A percentile compares a stretch with the other conserved stretches of the same genome.
Evolutionary conservation across 1,139 yeast species (phyloP).

Genomic region (Magnusiomyces tetraspermus): DNA sequence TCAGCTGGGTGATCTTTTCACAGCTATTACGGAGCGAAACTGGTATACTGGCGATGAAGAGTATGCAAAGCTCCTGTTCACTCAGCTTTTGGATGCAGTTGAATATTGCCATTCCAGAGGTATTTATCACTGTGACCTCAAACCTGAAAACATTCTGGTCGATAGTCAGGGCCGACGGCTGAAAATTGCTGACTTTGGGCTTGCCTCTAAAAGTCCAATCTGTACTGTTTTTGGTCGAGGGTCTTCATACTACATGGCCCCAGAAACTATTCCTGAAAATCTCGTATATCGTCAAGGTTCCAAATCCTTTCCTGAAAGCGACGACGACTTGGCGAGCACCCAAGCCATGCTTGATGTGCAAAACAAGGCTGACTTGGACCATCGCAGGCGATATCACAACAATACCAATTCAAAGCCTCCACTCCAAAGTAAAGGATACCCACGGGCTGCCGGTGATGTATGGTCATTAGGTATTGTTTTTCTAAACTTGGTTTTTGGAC

Average conservation of each 20-base stretch:
- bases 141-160: conserved; percentile 80
- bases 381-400: background rate
- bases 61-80: conserved; percentile 59
- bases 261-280: conserved; percentile 50
- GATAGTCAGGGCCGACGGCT: conserved; percentile 51
- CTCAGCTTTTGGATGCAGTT: conserved; percentile 67
- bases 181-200: conserved; percentile 75
- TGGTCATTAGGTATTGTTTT: conserved; percentile 84
- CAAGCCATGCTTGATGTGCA: conserved; percentile 2
- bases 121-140: conserved; percentile 80
- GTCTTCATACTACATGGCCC: conserved; percentile 86
- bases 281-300: conserved; percentile 24
- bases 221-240: conserved; percentile 75
- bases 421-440: conserved; percentile 15
- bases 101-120: conserved; percentile 56
- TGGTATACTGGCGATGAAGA: conserved; percentile 44
- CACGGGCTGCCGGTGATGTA: conserved; percentile 39
- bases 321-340: background rate
- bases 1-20: conserved; percentile 75
- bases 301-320: background rate
- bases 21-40: conserved; percentile 62
- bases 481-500: conserved; percentile 68
- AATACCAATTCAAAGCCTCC: conserved; percentile 8
- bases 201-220: conserved; percentile 53
- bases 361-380: background rate